Evolutionary conservation across 768 basidiomycete genomes (phyloP), one percentile per base, ranked within the genome.

Genomic region (Hortiboletus campestris): DNA sequence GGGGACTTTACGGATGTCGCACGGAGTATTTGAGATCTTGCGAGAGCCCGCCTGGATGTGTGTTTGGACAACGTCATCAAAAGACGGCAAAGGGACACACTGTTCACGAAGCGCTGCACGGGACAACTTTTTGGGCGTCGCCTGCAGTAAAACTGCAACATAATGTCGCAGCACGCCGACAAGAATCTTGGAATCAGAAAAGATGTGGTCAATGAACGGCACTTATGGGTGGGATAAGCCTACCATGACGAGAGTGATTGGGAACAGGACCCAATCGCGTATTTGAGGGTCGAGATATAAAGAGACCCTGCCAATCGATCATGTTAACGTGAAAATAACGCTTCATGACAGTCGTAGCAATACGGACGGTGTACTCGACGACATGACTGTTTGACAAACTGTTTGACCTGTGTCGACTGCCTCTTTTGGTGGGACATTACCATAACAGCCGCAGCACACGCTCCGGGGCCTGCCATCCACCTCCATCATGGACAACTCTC

Each of bases 201-300:
- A 56, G 32, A 49, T 34, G 31, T 36, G 29, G 41, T 53, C 55
- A 60, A 53, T 41, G 20, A 41, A 46, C 41, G 47, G 36, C 25
- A 25, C 4, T 4, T 0, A 19, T 14, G 19, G 19, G 20, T 20
- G 22, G 19, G 7, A 16, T 51, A 50, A 57, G 75, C 83, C 64
- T 59, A 92, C 95, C 94, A 97, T 97, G 69, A 98, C 94, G 58
- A 97, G 78, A 49, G 94, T 98, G 74, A 98, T 97, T 50, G 95
- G 95, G 75, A 98, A 94, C 55, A 98, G 75, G 42, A 98, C 86
- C 89, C 88, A 91, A 68, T 90, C 93, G 63, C 94, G 85, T 71
- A 98, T 98, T 74, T 94, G 91, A 41, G 94, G 95, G 76, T 98
- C 94, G 46, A 98, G 85, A 74, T 94, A 87, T 29, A 87, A 69